Evolutionary conservation across 148 eudicot genomes (phyloP), one percentile per base, ranked within the genome.

Genomic region (Rhododendron mucronatum): DNA sequence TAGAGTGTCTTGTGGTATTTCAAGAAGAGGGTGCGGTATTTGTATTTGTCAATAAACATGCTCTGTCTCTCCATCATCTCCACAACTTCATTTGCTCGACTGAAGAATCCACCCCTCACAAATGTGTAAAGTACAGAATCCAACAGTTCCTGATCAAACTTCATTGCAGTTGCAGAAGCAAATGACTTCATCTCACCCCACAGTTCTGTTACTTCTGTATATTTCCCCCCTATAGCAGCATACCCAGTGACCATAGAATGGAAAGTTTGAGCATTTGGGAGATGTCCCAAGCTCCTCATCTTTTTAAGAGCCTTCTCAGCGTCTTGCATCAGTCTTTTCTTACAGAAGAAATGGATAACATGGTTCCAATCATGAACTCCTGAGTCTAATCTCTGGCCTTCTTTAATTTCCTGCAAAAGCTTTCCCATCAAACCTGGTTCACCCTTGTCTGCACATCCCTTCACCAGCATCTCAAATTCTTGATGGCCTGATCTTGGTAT

Each of bases 291-390:
- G 89, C 92, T 93, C 87, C 92, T 91, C 98, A 95, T 96, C 89
- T 94, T 96, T 90, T 94, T 94, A 61, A 96, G 91, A 85, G 99
- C 99, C 89, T 96, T 96, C 86, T 95, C 99, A 57, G 99, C 99
- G 84, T 96, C 99, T 85, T 94, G 94, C 95, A 96, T 95, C 67
- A 96, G 88, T 90, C 98, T 89, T 88, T 96, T 96, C 89, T 92
- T 96, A 83, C 96, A 86, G 91, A 95, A 96, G 80, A 96, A 95
- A 91, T 95, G 96, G 57, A 96, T 91, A 80, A 95, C 96, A 79
- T 91, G 93, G 86, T 96, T 96, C 99, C 99, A 96, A 63, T 94
- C 98, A 81, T 96, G 97, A 82, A 96, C 98, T 18, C 98, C 99
- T 82, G 89, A 91, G 78, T 95, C 98, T 81, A 86, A 87, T 82